These are phyloP conservation scores for Lentinula edodes DNA, from an alignment of 768 basidiomycete species.

Conservation along the genomic window DNA sequence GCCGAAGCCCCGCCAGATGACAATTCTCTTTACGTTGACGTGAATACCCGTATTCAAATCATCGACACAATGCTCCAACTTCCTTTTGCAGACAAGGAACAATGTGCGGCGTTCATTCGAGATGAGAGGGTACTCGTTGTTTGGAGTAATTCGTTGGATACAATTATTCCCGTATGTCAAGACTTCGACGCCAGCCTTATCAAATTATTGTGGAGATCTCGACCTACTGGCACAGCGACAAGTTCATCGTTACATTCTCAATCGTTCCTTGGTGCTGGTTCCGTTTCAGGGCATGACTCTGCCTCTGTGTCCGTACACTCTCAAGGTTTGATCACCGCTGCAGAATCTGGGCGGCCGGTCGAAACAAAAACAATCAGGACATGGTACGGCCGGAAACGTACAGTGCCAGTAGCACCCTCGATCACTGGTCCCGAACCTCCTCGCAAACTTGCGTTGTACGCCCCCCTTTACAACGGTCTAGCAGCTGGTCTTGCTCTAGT, in stretches of 20 bases:
- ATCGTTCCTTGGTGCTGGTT: slow-evolving; percentile 16
- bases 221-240: slow-evolving; percentile 39
- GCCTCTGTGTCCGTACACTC: slow-evolving; percentile 19
- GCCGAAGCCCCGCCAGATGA: slow-evolving; percentile 39
- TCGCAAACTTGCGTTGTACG: slow-evolving; percentile 41
- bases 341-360: neutral
- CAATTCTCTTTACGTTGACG: slow-evolving; percentile 42
- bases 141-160: slow-evolving; percentile 78
- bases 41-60: slow-evolving; percentile 59
- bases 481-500: slow-evolving; percentile 57
- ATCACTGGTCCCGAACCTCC: slow-evolving; percentile 10
- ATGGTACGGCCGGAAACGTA: slow-evolving; percentile 57
- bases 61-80: slow-evolving; percentile 45
- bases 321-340: slow-evolving; percentile 6
- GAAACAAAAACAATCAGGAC: slow-evolving; percentile 25
- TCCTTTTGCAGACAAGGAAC: slow-evolving; percentile 54
- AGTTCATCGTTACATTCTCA: slow-evolving; percentile 23
- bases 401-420: slow-evolving; percentile 20
- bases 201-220: slow-evolving; percentile 69
- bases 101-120: slow-evolving; percentile 83
- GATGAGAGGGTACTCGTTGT: slow-evolving; percentile 82
- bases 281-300: slow-evolving; percentile 18
- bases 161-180: slow-evolving; percentile 65
- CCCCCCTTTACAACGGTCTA: slow-evolving; percentile 64
- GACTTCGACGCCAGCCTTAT: slow-evolving; percentile 79